phyloP scores from a whole-genome alignment of 2,329 filamentous ascomycete species.

The Fusarium kyushuense region DNA sequence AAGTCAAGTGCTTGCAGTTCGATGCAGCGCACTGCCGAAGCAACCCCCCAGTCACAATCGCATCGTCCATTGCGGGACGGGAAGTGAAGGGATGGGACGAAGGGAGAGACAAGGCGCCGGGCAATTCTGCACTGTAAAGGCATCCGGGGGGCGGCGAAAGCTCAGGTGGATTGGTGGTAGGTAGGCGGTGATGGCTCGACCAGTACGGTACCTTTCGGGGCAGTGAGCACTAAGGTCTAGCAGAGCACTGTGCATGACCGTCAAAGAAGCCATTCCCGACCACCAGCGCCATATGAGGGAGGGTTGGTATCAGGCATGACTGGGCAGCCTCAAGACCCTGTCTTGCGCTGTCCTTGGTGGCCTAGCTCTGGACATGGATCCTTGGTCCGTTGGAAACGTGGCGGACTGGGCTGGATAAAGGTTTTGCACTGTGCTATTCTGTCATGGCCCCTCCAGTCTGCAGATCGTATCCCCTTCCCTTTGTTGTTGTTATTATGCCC shows the following conservation, averaged over 20 bases:
- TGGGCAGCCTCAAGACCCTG: slow-evolving; percentile 41
- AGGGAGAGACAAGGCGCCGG: slow-evolving; percentile 28
- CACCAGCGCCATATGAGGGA: slow-evolving; percentile 33
- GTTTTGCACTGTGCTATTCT: slow-evolving; percentile 40
- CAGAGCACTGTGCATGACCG: slow-evolving; percentile 37
- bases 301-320: slow-evolving; percentile 42
- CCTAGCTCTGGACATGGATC: slow-evolving; percentile 37
- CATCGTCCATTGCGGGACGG: slow-evolving; percentile 33
- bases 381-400: slow-evolving; percentile 44
- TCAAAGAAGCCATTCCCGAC: slow-evolving; percentile 37
- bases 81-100: slow-evolving; percentile 21
- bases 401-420: slow-evolving; percentile 40
- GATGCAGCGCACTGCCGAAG: slow-evolving; percentile 38
- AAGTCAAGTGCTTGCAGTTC: slow-evolving; percentile 32
- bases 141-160: slow-evolving; percentile 17
- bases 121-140: slow-evolving; percentile 8
- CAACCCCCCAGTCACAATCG: slow-evolving; percentile 30
- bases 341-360: slow-evolving; percentile 25
- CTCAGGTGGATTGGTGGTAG: slow-evolving; percentile 30
- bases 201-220: slow-evolving; percentile 32
- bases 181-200: slow-evolving; percentile 21
- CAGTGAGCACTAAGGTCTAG: slow-evolving; percentile 42
- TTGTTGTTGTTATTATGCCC: slow-evolving; percentile 25
- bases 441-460: slow-evolving; percentile 34
- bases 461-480: slow-evolving; percentile 34